Conservation (phyloP, 495 filamentous ascomycete genomes). For the Penicillium alfredii region DNA sequence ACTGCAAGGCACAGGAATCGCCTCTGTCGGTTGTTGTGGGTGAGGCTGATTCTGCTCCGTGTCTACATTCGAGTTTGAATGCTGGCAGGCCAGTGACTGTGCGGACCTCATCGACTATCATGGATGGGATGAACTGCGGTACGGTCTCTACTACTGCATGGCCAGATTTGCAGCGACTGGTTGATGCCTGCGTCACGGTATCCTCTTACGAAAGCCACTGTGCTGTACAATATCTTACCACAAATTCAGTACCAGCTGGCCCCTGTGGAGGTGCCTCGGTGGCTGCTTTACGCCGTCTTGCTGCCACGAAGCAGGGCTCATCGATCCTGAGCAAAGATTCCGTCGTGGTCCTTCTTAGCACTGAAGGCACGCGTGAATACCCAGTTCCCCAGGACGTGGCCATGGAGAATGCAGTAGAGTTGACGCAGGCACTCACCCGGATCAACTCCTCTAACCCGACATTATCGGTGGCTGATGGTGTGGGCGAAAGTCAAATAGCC, state of each 20-base stretch:
- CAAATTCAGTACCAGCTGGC: constrained; percentile 44
- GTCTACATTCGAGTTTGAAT: constrained; percentile 47
- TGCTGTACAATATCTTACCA: constrained; percentile 44
- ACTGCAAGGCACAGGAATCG: constrained; percentile 45
- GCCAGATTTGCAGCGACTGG: constrained; percentile 46
- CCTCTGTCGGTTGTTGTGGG: constrained; percentile 48
- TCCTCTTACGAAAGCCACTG: constrained; percentile 50
- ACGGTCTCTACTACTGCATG: constrained; percentile 59
- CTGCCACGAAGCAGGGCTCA: constrained; percentile 15
- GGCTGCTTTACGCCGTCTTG: constrained; percentile 48
- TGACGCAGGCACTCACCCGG: constrained; percentile 35
- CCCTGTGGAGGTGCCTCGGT: constrained; percentile 61
- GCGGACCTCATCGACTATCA: constrained; percentile 51
- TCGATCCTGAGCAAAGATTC: constrained; percentile 37
- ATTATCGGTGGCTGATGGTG: constrained; percentile 30
- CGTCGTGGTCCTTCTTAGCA: constrained; percentile 50
- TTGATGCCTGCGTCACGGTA: constrained; percentile 54
- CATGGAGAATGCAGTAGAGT: constrained; percentile 26
- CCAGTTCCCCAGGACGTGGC: constrained; percentile 25
- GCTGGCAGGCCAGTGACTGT: constrained; percentile 39
- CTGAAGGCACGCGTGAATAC: constrained; percentile 43
- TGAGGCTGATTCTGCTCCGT: constrained; percentile 59
- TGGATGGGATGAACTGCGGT: constrained; percentile 64
- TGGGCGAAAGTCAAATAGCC: constrained; percentile 37
- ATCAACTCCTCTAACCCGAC: constrained; percentile 44